Evolutionary conservation across 306 rosid species (phyloP).

Genomic region (Vigna nakashimae): DNA sequence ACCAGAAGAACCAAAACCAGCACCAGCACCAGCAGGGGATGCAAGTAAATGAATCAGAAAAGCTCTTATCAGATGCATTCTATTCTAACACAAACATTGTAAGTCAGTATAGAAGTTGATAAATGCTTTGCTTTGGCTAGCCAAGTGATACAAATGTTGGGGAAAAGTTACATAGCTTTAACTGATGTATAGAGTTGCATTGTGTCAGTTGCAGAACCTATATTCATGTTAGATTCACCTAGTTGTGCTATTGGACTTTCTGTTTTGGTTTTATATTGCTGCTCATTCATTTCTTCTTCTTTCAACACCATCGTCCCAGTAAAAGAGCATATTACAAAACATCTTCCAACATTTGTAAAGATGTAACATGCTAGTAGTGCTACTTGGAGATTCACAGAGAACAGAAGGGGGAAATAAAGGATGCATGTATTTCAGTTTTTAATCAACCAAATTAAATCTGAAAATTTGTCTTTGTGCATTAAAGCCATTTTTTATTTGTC

Average conservation of each 20-base stretch:
- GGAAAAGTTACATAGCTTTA: constrained; percentile 39
- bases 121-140: constrained; percentile 37
- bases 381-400: background rate
- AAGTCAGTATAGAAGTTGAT: constrained; percentile 38
- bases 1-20: constrained; percentile 31
- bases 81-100: constrained; percentile 44
- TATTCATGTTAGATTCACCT: constrained; percentile 33
- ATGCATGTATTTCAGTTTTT: background rate
- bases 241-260: constrained; percentile 33
- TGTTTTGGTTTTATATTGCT: constrained; percentile 35
- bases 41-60: constrained; percentile 52
- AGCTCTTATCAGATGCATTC: constrained; percentile 17
- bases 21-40: constrained; percentile 39
- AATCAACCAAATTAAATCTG: background rate
- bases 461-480: background rate
- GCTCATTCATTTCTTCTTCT: constrained; percentile 23
- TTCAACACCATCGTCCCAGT: background rate
- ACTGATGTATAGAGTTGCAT: constrained; percentile 38
- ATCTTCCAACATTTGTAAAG: constrained; percentile 4
- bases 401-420: background rate
- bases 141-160: constrained; percentile 26
- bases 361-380: background rate
- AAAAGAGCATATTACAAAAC: constrained; percentile 9
- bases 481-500: too few relatives aligned
- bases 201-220: constrained; percentile 45